Evolutionary conservation across 345 rosid species (phyloP), one percentile per base, ranked within the genome.

Genomic region (Chamaenerion angustifolium): DNA sequence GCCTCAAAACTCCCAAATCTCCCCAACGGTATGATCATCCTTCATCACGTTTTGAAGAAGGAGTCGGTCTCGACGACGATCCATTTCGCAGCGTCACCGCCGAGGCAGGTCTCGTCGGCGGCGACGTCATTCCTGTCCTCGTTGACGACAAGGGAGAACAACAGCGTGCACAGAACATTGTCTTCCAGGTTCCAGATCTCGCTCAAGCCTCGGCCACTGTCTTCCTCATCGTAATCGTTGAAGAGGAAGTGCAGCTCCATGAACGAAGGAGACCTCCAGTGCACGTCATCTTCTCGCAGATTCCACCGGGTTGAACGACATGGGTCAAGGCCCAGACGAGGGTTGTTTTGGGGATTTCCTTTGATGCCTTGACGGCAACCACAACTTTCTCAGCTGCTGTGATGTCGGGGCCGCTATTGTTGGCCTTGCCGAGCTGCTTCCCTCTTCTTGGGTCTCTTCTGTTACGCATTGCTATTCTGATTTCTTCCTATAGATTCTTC

Each of bases 301-400:
- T 90, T 53, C 88, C 94, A 25, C 96, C 94, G 54, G 99, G 94
- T 46, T 88, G 90, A 59, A 81, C 97, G 58, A 88, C 84, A 65
- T 93, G 99, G 57, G 97, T 88, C 83, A 93, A 73, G 57, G 99
- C 95, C 99, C 99, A 93, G 35, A 88, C 82, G 43, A 93, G 66
- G 37, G 99, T 95, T 61, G 76, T 76, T 73, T 79, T 88, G 5
- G 99, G 78, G 63, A 93, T 81, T 68, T 93, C 97, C 68, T 83
- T 93, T 4, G 97, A 88, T 11, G 97, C 94, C 79, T 85, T 93
- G 56, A 88, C 94, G 16, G 88, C 96, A 63, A 93, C 95, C 56
- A 93, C 80, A 41, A 85, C 94, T 68, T 88, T 93, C 68, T 72
- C 78, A 19, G 81, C 74, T 48, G 14, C 80, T 70, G 77, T 73